Evolutionary conservation across 768 basidiomycete genomes (phyloP).

Genomic region (Panellus pusillus): DNA sequence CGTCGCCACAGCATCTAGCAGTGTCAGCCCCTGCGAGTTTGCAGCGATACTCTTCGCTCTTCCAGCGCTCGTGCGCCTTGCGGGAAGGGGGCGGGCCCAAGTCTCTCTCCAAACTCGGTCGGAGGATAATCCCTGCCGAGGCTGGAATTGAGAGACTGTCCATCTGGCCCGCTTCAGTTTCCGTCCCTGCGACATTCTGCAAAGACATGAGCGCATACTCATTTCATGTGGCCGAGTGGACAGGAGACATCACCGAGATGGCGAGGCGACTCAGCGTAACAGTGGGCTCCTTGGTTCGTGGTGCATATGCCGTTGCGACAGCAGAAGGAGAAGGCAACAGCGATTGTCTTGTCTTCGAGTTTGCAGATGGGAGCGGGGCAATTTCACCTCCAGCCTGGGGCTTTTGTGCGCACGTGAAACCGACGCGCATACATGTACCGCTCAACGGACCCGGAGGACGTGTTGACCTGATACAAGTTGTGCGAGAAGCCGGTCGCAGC

Average conservation of each 20-base stretch:
- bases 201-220: neutral
- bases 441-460: too few species aligned
- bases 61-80: constrained; percentile 17
- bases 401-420: neutral
- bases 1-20: constrained; percentile 37
- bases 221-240: neutral
- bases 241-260: neutral
- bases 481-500: neutral
- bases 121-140: constrained; percentile 39
- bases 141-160: constrained; percentile 21
- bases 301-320: neutral
- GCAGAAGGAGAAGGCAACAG: neutral
- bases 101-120: constrained; percentile 25
- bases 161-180: neutral
- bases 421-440: neutral
- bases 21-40: constrained; percentile 29
- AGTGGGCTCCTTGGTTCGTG: neutral
- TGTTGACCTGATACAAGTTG: neutral
- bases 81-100: constrained; percentile 41
- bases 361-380: neutral
- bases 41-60: constrained; percentile 21
- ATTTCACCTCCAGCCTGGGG: neutral
- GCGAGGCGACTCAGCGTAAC: neutral
- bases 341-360: constrained; percentile 1
- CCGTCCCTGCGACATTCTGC: neutral